phyloP scores from a whole-genome alignment of 208 protist genomes.

The Wallacemonas sp. region DNA sequence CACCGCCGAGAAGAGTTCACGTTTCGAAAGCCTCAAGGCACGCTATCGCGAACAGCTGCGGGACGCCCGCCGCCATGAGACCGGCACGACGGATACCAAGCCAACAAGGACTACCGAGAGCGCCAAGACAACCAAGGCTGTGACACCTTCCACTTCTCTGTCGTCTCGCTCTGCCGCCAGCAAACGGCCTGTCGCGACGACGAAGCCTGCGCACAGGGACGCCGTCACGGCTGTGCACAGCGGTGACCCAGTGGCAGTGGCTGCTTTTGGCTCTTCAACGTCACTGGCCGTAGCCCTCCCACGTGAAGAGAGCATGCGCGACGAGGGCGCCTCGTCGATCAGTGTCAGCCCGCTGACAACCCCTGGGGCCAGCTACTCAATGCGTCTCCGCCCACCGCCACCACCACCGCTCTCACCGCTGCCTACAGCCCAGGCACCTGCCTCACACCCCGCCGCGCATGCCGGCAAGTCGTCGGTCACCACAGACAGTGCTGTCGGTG shows the following conservation, averaged over 20 bases:
- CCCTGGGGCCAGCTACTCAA: slow-evolving; percentile 3
- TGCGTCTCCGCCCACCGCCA: neutral
- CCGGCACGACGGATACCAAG: slow-evolving; percentile 19
- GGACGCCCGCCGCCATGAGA: neutral
- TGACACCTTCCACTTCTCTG: no score
- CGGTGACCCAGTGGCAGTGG: no score
- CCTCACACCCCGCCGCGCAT: no score
- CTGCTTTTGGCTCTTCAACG: no score
- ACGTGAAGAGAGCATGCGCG: slow-evolving; percentile 1
- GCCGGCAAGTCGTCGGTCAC: no score
- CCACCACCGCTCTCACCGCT: neutral
- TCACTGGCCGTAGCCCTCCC: no score
- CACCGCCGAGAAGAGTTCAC: neutral
- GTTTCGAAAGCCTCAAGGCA: slow-evolving; percentile 1
- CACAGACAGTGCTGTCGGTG: no score
- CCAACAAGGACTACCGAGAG: slow-evolving; percentile 13
- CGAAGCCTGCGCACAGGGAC: neutral
- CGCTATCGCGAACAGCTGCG: neutral
- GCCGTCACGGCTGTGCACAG: no score
- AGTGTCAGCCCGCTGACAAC: slow-evolving; percentile 16
- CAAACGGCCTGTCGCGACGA: neutral
- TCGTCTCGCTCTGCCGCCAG: no score
- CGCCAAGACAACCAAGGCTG: slow-evolving; percentile 15
- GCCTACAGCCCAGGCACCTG: no score
- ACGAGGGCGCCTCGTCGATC: neutral